Evolutionary conservation across 2,329 filamentous ascomycete species (phyloP), one percentile per base, ranked within the genome.

Genomic region (Corinectria fuckeliana): DNA sequence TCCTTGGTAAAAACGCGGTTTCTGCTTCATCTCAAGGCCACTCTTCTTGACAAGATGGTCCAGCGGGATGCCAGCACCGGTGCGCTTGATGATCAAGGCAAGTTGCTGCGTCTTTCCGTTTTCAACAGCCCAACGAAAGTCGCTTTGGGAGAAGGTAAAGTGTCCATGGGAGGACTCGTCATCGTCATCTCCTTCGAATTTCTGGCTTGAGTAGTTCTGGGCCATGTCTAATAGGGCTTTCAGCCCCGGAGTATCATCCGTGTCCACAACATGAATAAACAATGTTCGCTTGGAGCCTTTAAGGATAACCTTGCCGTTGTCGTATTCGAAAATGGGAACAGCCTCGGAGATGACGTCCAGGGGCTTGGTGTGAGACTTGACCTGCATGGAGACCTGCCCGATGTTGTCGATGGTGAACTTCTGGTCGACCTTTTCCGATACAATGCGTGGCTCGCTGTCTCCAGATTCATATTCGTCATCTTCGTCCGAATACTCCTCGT

Each of bases 331-430:
- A 1, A 73, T 73, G 7, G 74, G 69, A 14, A 75, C 79, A 1
- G 1, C 1, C 72, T 74, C 79, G 4, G 70, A 64, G 5, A 93
- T 72, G 56, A 91, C 72, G 0, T 73, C 63, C 1, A 84, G 70
- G 2, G 91, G 88, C 32, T 80, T 81, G 8, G 82, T 75, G 14
- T 80, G 76, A 56, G 89, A 91, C 70, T 91, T 88, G 58, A 92
- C 89, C 55, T 89, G 82, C 69, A 84, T 88, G 0, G 85, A 85
- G 4, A 90, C 80, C 63, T 91, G 84, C 0, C 90, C 90, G 57
- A 95, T 82, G 65, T 92, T 87, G 14, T 95, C 90, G 51, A 94
- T 84, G 0, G 91, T 95, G 71, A 91, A 91, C 32, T 83, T 80
- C 11, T 89, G 85, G 64, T 89, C 84, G 25, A 92, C 77, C 38